Conservation (phyloP, 2,329 filamentous ascomycete species). For the Monilinia aucupariae region DNA sequence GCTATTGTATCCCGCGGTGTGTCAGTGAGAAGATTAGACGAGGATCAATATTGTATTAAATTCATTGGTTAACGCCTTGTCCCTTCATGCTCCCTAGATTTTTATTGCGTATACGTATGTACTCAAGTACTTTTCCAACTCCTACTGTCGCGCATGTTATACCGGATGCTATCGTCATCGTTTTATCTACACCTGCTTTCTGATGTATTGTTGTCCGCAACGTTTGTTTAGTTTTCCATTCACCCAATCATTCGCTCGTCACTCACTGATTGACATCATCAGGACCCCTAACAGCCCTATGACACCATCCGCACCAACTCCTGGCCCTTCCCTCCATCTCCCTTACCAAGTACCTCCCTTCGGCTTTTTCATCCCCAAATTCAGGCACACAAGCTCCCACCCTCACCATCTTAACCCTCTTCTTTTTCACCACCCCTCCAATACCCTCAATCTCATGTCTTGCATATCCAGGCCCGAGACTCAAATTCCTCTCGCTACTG, state of each 20-base stretch:
- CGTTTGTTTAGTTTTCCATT: background rate
- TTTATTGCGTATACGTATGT: background rate
- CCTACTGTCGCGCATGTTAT: background rate
- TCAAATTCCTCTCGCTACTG: constrained; percentile 25
- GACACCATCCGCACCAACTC: constrained; percentile 93
- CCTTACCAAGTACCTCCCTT: constrained; percentile 59
- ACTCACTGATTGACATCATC: constrained; percentile 37
- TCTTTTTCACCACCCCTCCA: constrained; percentile 81
- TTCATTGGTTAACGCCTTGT: background rate
- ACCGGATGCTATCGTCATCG: background rate
- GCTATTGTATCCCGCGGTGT: background rate
- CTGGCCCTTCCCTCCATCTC: constrained; percentile 65
- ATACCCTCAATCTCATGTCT: constrained; percentile 89
- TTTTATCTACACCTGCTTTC: background rate
- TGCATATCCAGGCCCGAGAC: constrained; percentile 64
- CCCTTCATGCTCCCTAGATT: background rate
- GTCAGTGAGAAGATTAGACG: background rate
- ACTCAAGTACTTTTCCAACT: background rate
- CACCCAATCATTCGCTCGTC: too few relatives aligned
- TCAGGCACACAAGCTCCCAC: constrained; percentile 83
- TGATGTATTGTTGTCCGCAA: background rate
- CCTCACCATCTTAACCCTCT: constrained; percentile 73
- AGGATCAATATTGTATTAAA: background rate
- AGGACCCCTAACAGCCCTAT: constrained; percentile 61
- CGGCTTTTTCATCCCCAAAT: constrained; percentile 70